Evolutionary conservation across 176 grass and related monocot species (phyloP).

Genomic region (Tillandsia leiboldiana): DNA sequence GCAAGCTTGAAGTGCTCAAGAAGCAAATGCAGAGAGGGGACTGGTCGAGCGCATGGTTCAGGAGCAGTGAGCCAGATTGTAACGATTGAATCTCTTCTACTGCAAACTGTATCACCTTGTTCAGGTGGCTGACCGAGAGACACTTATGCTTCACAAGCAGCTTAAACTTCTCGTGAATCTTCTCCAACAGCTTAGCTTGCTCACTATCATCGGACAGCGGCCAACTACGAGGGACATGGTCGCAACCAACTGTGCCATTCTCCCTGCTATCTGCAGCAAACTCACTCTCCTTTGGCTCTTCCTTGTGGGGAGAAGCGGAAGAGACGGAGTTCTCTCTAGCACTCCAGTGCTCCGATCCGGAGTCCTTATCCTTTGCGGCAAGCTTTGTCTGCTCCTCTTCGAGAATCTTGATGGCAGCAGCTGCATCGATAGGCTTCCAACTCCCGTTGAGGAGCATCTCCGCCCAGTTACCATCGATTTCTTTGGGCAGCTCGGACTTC

Average conservation of each 20-base stretch:
- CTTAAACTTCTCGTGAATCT: conserved; percentile 46
- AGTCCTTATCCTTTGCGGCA: conserved; percentile 44
- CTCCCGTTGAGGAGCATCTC: conserved; percentile 48
- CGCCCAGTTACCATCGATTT: conserved; percentile 49
- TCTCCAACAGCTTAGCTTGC: conserved; percentile 54
- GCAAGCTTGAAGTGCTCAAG: conserved; percentile 52
- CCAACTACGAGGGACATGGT: conserved; percentile 33
- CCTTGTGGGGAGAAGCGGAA: conserved; percentile 36
- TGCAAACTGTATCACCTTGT: conserved; percentile 54
- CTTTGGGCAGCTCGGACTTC: conserved; percentile 45
- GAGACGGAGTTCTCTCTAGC: conserved; percentile 56
- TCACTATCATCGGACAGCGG: conserved; percentile 77
- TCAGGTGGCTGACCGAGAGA: conserved; percentile 62
- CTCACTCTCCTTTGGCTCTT: conserved; percentile 29
- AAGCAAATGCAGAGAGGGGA: conserved; percentile 75
- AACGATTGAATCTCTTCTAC: conserved; percentile 59
- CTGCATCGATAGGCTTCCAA: conserved; percentile 69
- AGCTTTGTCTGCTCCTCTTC: conserved; percentile 51
- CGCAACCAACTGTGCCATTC: not conserved
- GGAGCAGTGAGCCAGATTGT: conserved; percentile 35
- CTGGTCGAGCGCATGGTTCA: conserved; percentile 49
- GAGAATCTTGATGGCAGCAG: conserved; percentile 25
- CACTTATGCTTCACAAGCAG: conserved; percentile 61
- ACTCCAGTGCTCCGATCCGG: conserved; percentile 36
- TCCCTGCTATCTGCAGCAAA: conserved; percentile 17